A percentile compares a stretch with the other conserved stretches of the same genome.
phyloP scores from a whole-genome alignment of 139 green algal species.

The Chlorella vulgaris region DNA sequence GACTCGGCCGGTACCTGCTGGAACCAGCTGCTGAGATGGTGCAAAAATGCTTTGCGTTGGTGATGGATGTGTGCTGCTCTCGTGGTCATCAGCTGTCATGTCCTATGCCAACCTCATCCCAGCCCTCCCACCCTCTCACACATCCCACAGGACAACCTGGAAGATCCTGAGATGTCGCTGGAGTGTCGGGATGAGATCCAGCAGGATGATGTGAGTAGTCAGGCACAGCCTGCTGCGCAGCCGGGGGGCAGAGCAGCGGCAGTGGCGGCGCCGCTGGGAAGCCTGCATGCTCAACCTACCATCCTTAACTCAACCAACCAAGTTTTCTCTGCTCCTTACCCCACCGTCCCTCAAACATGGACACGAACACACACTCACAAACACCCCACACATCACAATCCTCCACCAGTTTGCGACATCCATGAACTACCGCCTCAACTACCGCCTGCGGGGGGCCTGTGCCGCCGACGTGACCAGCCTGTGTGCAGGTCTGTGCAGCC shows the following conservation, averaged over 20 bases:
- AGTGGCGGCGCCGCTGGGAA: too few species aligned
- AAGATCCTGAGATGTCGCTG: slow-evolving; percentile 65
- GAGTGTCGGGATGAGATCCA: slow-evolving; percentile 78
- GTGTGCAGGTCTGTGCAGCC: slow-evolving; percentile 45
- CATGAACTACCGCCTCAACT: slow-evolving; percentile 90
- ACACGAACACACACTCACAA: too few species aligned
- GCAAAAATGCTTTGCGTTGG: neutral
- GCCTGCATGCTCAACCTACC: too few species aligned
- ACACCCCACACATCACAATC: neutral
- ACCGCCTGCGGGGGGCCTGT: slow-evolving; percentile 77
- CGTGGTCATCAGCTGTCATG: neutral
- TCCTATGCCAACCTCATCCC: neutral
- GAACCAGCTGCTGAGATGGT: neutral
- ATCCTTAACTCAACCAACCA: too few species aligned
- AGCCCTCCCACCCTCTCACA: neutral
- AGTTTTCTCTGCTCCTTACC: too few species aligned
- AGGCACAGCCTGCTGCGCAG: too few species aligned
- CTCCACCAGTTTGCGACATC: slow-evolving; percentile 51
- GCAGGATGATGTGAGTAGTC: slow-evolving; percentile 48
- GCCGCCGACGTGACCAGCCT: slow-evolving; percentile 70
- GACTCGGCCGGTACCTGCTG: neutral
- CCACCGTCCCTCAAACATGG: too few species aligned
- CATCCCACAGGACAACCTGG: slow-evolving; percentile 61
- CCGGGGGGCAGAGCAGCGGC: too few species aligned
- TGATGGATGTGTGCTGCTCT: neutral